Conservation (phyloP, 2,329 filamentous ascomycete genomes). For the Fusarium hostae region DNA sequence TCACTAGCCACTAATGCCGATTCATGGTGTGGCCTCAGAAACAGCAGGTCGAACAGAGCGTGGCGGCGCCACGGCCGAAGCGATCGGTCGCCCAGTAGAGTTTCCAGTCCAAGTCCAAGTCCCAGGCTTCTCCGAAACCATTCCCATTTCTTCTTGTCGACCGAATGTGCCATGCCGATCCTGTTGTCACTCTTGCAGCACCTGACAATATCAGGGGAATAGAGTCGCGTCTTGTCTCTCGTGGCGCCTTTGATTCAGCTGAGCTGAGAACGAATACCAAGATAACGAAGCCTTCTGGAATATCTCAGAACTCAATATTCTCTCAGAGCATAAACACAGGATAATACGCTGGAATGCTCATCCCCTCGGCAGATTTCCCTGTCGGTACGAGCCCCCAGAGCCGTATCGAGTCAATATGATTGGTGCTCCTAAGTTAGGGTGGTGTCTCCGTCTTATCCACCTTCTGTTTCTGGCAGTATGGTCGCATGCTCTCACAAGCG, state of each 20-base stretch:
- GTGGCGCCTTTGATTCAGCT: slow-evolving; percentile 13
- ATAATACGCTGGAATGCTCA: slow-evolving; percentile 35
- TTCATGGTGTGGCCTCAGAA: slow-evolving; percentile 32
- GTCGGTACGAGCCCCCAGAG: slow-evolving; percentile 37
- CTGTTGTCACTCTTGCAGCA: background rate
- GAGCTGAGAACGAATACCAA: slow-evolving; percentile 19
- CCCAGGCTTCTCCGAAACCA: slow-evolving; percentile 9
- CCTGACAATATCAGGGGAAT: background rate
- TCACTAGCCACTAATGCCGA: slow-evolving; percentile 20
- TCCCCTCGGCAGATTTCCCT: slow-evolving; percentile 44
- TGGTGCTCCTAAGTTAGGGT: slow-evolving; percentile 46
- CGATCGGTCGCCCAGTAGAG: slow-evolving; percentile 36
- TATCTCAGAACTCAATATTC: slow-evolving; percentile 12
- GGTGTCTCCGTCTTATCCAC: slow-evolving; percentile 49
- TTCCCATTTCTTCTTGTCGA: slow-evolving; percentile 10
- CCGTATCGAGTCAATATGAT: slow-evolving; percentile 47
- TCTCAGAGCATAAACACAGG: slow-evolving; percentile 1
- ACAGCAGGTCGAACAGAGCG: slow-evolving; percentile 32
- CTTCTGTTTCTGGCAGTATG: slow-evolving; percentile 51
- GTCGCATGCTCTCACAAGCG: slow-evolving; percentile 50
- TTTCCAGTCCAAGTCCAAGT: slow-evolving; percentile 11
- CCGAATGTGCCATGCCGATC: slow-evolving; percentile 5
- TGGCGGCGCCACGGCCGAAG: slow-evolving; percentile 45
- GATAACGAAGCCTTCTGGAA: slow-evolving; percentile 48
- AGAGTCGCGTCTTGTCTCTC: background rate